phyloP scores from a whole-genome alignment of 108 stramenopile species.

The Schizochytrium sp. region DNA sequence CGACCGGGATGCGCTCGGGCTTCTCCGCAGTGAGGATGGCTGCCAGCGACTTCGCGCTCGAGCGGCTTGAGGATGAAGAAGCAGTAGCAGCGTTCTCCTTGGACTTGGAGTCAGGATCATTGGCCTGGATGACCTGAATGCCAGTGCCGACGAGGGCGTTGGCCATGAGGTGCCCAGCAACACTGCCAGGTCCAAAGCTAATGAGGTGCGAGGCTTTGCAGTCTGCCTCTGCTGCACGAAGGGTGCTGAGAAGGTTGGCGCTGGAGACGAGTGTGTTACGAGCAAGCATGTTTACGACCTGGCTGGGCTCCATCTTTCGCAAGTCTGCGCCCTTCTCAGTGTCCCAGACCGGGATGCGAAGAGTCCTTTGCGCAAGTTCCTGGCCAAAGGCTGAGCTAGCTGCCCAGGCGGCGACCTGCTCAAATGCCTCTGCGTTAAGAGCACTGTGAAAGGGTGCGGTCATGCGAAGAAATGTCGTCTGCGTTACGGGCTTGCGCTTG shows the following conservation, averaged over 20 bases:
- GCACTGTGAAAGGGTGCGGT: slow-evolving; percentile 60
- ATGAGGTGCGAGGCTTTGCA: neutral
- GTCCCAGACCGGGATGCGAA: slow-evolving; percentile 51
- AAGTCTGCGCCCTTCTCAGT: slow-evolving; percentile 49
- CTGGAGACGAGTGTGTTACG: neutral
- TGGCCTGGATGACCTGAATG: slow-evolving; percentile 8
- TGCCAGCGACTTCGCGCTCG: neutral
- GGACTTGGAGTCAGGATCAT: neutral
- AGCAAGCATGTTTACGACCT: neutral
- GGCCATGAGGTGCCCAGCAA: neutral
- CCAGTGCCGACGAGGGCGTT: neutral
- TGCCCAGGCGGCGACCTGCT: neutral
- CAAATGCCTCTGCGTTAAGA: neutral
- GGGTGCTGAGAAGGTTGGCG: neutral
- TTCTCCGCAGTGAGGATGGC: neutral
- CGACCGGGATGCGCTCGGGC: neutral
- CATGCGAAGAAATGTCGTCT: slow-evolving; percentile 41
- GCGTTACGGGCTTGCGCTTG: slow-evolving; percentile 57
- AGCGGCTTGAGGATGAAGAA: neutral
- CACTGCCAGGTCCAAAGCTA: neutral
- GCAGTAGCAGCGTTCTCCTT: neutral
- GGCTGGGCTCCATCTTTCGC: neutral
- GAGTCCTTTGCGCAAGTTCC: neutral
- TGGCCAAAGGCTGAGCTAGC: neutral
- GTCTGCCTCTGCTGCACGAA: neutral